Conservation (phyloP, 768 basidiomycete genomes). For the Exidia glandulosa region DNA sequence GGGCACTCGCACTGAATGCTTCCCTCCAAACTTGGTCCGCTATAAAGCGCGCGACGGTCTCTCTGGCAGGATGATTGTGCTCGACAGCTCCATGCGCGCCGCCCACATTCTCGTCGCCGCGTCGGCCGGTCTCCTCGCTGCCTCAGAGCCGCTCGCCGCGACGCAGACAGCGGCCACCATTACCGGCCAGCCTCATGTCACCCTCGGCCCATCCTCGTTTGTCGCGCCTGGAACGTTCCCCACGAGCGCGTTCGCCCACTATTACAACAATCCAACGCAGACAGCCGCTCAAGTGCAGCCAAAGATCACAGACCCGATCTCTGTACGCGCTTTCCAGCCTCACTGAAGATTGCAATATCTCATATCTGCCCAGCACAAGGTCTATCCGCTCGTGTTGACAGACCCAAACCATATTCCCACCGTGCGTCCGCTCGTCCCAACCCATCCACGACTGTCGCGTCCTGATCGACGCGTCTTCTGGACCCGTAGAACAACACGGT, state of each 20-base stretch:
- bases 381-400: slow-evolving; percentile 52
- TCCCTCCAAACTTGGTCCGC: too few species aligned
- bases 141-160: slow-evolving; percentile 28
- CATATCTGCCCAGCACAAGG: slow-evolving; percentile 32
- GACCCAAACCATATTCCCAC: slow-evolving; percentile 47
- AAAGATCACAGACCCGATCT: slow-evolving; percentile 62
- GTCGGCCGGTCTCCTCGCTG: slow-evolving; percentile 9
- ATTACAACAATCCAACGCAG: slow-evolving; percentile 64
- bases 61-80: neutral
- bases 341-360: slow-evolving; percentile 2
- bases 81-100: neutral
- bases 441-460: neutral
- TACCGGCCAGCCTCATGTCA: slow-evolving; percentile 30
- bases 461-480: neutral
- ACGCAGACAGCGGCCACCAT: slow-evolving; percentile 24
- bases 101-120: neutral
- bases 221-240: slow-evolving; percentile 56
- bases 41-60: neutral
- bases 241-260: slow-evolving; percentile 46
- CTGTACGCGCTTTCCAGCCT: slow-evolving; percentile 26
- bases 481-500: slow-evolving; percentile 35
- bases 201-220: slow-evolving; percentile 40
- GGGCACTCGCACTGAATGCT: too few species aligned
- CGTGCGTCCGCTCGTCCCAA: slow-evolving; percentile 23
- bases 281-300: slow-evolving; percentile 67